These are phyloP conservation scores for Geranium brycei DNA, from an alignment of 345 rosid species.

Conservation along the genomic window DNA sequence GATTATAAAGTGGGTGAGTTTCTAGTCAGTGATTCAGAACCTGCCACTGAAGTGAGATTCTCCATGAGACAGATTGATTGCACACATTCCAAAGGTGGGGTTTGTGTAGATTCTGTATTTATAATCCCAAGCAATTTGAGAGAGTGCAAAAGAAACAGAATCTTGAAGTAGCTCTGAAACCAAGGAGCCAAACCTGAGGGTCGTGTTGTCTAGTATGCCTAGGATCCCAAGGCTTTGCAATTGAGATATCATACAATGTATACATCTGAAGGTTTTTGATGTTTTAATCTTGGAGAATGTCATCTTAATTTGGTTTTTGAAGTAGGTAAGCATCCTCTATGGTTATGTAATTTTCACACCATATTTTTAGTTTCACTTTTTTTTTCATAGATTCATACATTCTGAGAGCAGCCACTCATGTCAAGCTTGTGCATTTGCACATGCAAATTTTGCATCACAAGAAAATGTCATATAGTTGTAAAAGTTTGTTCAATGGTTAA, in stretches of 20 bases:
- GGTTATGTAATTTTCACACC: conserved; percentile 20
- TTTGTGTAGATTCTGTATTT: conserved; percentile 87
- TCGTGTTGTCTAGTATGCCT: conserved; percentile 7
- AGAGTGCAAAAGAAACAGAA: conserved; percentile 33
- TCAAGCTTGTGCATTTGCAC: background rate
- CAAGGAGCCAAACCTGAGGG: background rate
- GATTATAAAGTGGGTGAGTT: conserved; percentile 77
- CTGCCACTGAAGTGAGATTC: conserved; percentile 55
- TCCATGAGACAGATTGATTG: conserved; percentile 95
- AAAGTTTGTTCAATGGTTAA: background rate
- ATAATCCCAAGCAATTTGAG: conserved; percentile 61
- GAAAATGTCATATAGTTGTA: background rate
- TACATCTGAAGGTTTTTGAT: conserved; percentile 19
- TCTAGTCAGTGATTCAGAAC: conserved; percentile 44
- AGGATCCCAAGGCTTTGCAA: conserved; percentile 15
- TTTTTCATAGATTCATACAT: conserved; percentile 4
- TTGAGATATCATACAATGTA: conserved; percentile 23
- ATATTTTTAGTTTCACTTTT: conserved; percentile 24
- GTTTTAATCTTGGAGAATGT: conserved; percentile 19
- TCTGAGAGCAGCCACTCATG: background rate
- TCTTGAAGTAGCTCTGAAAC: conserved; percentile 24
- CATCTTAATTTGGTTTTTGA: conserved; percentile 21
- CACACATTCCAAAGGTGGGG: conserved; percentile 88
- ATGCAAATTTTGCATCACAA: background rate
- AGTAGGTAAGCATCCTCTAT: conserved; percentile 23